phyloP scores from a whole-genome alignment of 352 stramenopile genomes.

The Phytophthora cactorum region DNA sequence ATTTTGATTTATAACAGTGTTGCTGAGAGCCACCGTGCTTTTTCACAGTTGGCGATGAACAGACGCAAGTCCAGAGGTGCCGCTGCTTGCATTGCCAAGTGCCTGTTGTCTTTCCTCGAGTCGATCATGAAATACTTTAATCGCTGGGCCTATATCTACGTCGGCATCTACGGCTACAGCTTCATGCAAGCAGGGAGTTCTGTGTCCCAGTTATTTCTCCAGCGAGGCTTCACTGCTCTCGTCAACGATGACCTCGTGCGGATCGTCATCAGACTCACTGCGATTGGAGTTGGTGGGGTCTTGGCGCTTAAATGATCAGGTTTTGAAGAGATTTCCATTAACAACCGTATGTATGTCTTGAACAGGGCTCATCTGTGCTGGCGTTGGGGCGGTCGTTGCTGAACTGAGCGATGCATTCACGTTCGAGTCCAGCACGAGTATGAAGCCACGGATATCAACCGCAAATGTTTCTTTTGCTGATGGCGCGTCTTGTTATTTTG shows the following conservation, averaged over 20 bases:
- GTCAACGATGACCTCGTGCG: slow-evolving; percentile 95
- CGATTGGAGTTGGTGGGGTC: slow-evolving; percentile 67
- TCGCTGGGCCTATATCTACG: slow-evolving; percentile 93
- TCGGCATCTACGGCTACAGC: slow-evolving; percentile 91
- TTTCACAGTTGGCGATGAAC: slow-evolving; percentile 50
- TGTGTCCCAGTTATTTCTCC: slow-evolving; percentile 91
- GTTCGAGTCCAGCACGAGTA: slow-evolving; percentile 8
- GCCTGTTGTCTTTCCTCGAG: slow-evolving; percentile 73
- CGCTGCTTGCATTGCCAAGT: slow-evolving; percentile 70
- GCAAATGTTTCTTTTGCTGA: too few species aligned
- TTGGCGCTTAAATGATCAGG: not conserved
- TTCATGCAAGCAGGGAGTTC: slow-evolving; percentile 91
- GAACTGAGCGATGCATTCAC: slow-evolving; percentile 9
- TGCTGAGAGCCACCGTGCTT: not conserved
- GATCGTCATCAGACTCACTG: slow-evolving; percentile 85
- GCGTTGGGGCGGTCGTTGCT: slow-evolving; percentile 2
- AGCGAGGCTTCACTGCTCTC: slow-evolving; percentile 91
- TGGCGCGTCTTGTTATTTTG: too few species aligned
- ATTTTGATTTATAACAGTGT: not conserved
- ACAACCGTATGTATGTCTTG: not conserved
- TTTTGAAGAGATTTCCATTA: not conserved
- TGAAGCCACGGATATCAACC: not conserved
- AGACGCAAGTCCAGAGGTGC: slow-evolving; percentile 60
- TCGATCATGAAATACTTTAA: slow-evolving; percentile 90
- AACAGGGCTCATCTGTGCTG: not conserved